These are phyloP conservation scores for Talaromyces sp. DNA, from an alignment of 2,329 filamentous ascomycete species.

Conservation along the genomic window DNA sequence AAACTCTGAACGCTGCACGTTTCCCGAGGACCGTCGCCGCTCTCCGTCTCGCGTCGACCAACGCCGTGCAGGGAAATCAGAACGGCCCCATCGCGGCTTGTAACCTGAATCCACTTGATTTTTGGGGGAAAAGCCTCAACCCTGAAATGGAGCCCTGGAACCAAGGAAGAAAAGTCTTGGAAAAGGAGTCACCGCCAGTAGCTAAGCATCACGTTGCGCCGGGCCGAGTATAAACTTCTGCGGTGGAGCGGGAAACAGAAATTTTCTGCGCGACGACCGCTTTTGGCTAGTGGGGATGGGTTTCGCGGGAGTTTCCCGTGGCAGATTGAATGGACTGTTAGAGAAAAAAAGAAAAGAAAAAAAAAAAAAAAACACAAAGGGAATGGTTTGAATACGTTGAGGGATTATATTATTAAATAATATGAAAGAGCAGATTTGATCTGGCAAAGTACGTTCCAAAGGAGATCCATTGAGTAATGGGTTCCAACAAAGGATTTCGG, in stretches of 20 bases:
- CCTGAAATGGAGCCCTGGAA: conserved; percentile 1
- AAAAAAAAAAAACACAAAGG: neutral
- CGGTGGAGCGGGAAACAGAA: conserved; percentile 17
- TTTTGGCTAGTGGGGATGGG: neutral
- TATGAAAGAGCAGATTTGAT: too few relatives aligned
- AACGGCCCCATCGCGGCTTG: neutral
- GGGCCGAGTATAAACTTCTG: conserved; percentile 20
- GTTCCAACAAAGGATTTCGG: too few relatives aligned
- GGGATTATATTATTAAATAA: too few relatives aligned
- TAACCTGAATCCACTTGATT: neutral
- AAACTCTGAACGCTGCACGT: neutral
- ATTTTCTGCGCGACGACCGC: conserved; percentile 23
- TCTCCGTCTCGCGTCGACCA: neutral
- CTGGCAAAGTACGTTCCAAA: too few relatives aligned
- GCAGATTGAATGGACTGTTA: conserved; percentile 1
- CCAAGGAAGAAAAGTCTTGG: conserved; percentile 3
- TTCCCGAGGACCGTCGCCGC: neutral
- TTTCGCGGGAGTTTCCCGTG: conserved; percentile 11
- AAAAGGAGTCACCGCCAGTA: conserved; percentile 3
- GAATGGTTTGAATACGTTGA: too few relatives aligned
- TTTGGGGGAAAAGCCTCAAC: neutral
- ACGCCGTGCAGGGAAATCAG: neutral
- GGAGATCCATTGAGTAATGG: too few relatives aligned
- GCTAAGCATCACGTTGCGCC: conserved; percentile 19
- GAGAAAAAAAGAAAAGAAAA: neutral